Base-by-base conservation (phyloP, 768 basidiomycete species). In the Epithele typhae region DNA sequence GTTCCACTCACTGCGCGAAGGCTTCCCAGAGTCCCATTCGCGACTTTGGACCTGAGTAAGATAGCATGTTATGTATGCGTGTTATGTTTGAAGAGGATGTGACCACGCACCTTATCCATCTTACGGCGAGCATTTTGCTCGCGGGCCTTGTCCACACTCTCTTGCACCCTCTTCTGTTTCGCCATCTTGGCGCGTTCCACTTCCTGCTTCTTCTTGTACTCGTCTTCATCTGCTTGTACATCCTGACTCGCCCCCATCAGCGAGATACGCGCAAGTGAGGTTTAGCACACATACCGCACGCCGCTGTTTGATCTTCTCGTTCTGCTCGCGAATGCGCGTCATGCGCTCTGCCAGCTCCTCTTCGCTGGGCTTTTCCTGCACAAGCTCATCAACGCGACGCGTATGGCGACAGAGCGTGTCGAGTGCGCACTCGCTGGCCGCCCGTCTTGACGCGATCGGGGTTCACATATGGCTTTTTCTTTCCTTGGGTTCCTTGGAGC, bases 11-110 rank as follows among this genome's bases (percentile, higher is more conserved):
- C 60, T 63, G 18, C 52, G 49, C 32, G 52, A 34, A 25, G 59
- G 63, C 56, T 92, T 92, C 17, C 79, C 85, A 23, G 86, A 82
- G 62, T 92, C 89, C 89, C 89, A 92, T 68, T 92, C 89, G 14
- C 89, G 77, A 53, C 68, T 80, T 57, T 79, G 79, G 19, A 80
- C 74, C 68, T 62, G 30, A 5, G 17, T 18, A 34, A 30, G 27
- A n/a, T 30, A 7, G 27, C 8, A 14, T 7, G 27, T 7, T 14
- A 30, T 30, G 27, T 30, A 30, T 14, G 8, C 27, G 27, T 14
- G 27, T 30, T 14, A 30, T 30, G 27, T 14, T 30, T 30, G 8
- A 14, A 30, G 27, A 9, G 17, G 11, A 2, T 3, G 5, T 30
- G 8, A 24, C 10, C 5, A 18, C 43, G 25, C 37, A 60, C 61